These are phyloP conservation scores for Phaeosphaeriaceae sp. DNA, from an alignment of 2,329 filamentous ascomycete species.

Conservation along the genomic window DNA sequence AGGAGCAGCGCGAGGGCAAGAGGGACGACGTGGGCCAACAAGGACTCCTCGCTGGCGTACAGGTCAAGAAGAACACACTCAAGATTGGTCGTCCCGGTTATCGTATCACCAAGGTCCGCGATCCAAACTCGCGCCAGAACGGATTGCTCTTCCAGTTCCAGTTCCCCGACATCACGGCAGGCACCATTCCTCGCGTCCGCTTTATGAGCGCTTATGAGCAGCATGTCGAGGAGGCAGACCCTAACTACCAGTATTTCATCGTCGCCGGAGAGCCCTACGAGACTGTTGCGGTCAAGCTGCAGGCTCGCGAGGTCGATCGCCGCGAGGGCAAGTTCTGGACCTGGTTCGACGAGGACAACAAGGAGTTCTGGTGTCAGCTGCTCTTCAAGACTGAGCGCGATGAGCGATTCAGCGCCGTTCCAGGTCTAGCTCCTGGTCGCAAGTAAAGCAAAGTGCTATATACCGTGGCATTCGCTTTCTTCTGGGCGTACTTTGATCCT, in stretches of 20 bases:
- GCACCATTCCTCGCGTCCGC: slow-evolving; percentile 80
- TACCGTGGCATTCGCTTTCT: background rate
- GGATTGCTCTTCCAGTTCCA: slow-evolving; percentile 95
- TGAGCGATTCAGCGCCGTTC: slow-evolving; percentile 78
- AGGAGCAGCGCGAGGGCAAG: slow-evolving; percentile 89
- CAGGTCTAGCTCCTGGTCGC: slow-evolving; percentile 64
- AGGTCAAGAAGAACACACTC: slow-evolving; percentile 79
- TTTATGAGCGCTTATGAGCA: slow-evolving; percentile 99
- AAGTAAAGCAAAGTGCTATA: slow-evolving; percentile 28
- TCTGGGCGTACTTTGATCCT: background rate
- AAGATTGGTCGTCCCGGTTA: slow-evolving; percentile 97
- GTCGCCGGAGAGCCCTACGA: slow-evolving; percentile 98
- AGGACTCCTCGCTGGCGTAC: slow-evolving; percentile 73
- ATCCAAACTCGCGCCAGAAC: slow-evolving; percentile 85
- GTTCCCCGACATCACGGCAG: slow-evolving; percentile 85
- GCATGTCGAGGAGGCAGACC: slow-evolving; percentile 89
- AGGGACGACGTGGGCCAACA: slow-evolving; percentile 72
- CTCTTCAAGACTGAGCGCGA: slow-evolving; percentile 99
- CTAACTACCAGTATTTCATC: slow-evolving; percentile 91
- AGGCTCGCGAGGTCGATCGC: slow-evolving; percentile 90
- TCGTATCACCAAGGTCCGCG: slow-evolving; percentile 95
- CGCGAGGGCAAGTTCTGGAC: slow-evolving; percentile 87
- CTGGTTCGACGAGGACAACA: slow-evolving; percentile 94
- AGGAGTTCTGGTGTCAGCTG: slow-evolving; percentile 97
- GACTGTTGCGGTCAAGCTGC: slow-evolving; percentile 95